A percentile compares a stretch with the other conserved stretches of the same genome.
Evolutionary conservation across 2,329 filamentous ascomycete genomes (phyloP).

Genomic region (Pseudofabraea citricarpa): DNA sequence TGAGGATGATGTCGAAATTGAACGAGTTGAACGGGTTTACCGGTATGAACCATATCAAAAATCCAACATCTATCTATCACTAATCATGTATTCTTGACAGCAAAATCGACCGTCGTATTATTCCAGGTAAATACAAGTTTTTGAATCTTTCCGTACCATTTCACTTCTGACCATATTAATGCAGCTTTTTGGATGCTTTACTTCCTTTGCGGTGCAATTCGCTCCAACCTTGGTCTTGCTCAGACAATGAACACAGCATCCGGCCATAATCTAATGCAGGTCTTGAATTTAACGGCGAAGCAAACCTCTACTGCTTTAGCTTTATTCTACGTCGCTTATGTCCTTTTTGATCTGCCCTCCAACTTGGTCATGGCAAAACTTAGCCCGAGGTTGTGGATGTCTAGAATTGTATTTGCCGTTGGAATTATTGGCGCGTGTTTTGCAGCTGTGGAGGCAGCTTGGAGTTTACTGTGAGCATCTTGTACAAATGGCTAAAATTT

Average conservation of each 20-base stretch:
- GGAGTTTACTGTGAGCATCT: conserved; percentile 59
- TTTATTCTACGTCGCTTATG: conserved; percentile 89
- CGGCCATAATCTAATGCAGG: conserved; percentile 69
- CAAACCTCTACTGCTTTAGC: conserved; percentile 81
- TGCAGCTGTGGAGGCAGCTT: conserved; percentile 73
- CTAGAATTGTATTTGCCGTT: conserved; percentile 82
- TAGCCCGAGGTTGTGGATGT: conserved; percentile 87
- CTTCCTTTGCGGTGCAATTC: conserved; percentile 87
- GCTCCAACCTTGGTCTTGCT: conserved; percentile 88
- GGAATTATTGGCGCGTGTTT: conserved; percentile 81
- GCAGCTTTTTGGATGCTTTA: conserved; percentile 83
- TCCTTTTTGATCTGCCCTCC: conserved; percentile 82
- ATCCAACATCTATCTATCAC: not conserved
- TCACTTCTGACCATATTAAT: too few species aligned
- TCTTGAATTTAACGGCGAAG: conserved; percentile 64
- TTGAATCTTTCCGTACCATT: too few species aligned
- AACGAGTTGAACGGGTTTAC: conserved; percentile 31
- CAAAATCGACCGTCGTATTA: conserved; percentile 53
- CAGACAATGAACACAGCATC: conserved; percentile 80
- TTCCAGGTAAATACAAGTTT: conserved; percentile 42
- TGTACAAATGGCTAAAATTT: not conserved
- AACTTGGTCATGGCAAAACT: conserved; percentile 85
- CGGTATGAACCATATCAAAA: conserved; percentile 21
- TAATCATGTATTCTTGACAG: conserved; percentile 7
- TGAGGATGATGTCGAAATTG: conserved; percentile 19